These are phyloP conservation scores for Ilex asprella DNA, from an alignment of 257 asterid species.

Conservation along the genomic window DNA sequence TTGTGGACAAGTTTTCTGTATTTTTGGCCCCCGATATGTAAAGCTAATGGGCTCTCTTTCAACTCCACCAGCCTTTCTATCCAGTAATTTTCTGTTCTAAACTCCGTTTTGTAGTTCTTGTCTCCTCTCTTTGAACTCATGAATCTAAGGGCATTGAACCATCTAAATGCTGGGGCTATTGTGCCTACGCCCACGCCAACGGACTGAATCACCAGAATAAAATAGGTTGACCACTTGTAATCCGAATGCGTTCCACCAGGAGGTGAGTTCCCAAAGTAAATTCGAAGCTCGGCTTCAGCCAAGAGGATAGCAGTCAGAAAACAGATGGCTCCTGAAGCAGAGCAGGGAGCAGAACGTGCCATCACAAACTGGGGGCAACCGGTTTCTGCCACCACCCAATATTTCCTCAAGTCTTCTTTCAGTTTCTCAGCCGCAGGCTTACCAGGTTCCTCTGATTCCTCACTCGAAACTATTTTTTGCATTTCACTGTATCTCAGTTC, in stretches of 20 bases:
- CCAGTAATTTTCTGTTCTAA: constrained; percentile 31
- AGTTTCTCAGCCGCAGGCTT: neutral
- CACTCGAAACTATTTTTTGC: neutral
- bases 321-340: constrained; percentile 26
- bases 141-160: constrained; percentile 16
- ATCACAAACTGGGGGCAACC: constrained; percentile 23
- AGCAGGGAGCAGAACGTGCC: constrained; percentile 35
- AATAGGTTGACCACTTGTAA: constrained; percentile 24
- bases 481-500: constrained; percentile 4
- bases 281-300: constrained; percentile 22
- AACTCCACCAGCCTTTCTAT: constrained; percentile 33
- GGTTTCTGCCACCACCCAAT: constrained; percentile 18
- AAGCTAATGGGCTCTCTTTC: constrained; percentile 29
- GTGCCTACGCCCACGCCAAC: constrained; percentile 28
- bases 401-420: neutral
- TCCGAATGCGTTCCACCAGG: constrained; percentile 9
- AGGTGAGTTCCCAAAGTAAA: neutral
- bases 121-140: constrained; percentile 2
- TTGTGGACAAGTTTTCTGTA: constrained; percentile 29
- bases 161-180: constrained; percentile 32
- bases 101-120: constrained; percentile 5
- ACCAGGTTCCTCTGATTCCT: neutral
- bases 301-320: constrained; percentile 17
- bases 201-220: constrained; percentile 26
- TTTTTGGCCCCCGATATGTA: constrained; percentile 21